phyloP scores from a whole-genome alignment of 1,139 yeast species.

The Kodamaea sp. region DNA sequence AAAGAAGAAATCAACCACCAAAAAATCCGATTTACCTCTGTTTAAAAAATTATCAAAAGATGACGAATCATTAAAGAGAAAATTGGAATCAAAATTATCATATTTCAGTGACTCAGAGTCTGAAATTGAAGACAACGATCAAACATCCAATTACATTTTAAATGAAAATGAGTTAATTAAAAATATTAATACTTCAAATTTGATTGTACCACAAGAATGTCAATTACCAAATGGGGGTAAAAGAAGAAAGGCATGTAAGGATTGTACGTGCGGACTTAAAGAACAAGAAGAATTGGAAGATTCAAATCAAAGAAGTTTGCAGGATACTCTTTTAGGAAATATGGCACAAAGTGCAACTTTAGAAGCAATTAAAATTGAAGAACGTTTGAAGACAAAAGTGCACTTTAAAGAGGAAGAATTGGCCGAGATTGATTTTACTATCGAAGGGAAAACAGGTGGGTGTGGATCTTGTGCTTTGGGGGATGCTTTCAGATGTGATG shows the following conservation, averaged over 20 bases:
- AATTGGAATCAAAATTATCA: constrained; percentile 45
- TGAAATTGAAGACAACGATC: constrained; percentile 41
- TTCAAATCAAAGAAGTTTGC: constrained; percentile 44
- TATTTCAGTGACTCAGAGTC: constrained; percentile 50
- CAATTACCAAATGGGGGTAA: constrained; percentile 54
- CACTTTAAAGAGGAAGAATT: constrained; percentile 63
- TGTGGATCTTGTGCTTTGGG: constrained; percentile 97
- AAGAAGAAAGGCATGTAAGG: constrained; percentile 89
- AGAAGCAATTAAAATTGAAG: constrained; percentile 54
- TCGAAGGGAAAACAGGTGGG: constrained; percentile 92
- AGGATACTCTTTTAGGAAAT: constrained; percentile 41
- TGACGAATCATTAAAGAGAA: constrained; percentile 37
- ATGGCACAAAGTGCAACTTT: constrained; percentile 52
- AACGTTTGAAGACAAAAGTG: constrained; percentile 43
- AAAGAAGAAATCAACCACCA: constrained; percentile 19
- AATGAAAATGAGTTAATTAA: constrained; percentile 43
- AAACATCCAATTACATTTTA: constrained; percentile 27
- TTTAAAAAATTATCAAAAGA: neutral
- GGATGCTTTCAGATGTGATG: constrained; percentile 97
- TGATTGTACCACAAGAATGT: constrained; percentile 49
- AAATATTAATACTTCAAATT: constrained; percentile 23
- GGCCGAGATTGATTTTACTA: constrained; percentile 89
- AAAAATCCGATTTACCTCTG: constrained; percentile 11
- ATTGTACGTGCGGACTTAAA: constrained; percentile 94
- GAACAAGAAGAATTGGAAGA: constrained; percentile 67